Evolutionary conservation across 345 rosid species (phyloP), one percentile per base, ranked within the genome.

Genomic region (Pistacia atlantica): DNA sequence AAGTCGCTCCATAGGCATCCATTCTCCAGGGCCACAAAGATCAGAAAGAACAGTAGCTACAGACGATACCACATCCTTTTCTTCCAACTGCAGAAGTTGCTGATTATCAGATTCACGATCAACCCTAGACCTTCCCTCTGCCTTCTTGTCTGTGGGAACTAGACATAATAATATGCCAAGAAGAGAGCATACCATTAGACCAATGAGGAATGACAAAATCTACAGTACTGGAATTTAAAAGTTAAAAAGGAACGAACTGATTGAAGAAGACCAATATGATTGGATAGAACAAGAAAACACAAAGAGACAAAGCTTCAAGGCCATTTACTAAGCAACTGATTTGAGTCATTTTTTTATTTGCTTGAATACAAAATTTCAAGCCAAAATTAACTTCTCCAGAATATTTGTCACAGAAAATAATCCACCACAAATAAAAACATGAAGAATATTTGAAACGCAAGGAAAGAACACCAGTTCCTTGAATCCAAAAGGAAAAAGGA

Each of bases 1-100:
- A 69, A 96, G 98, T 83, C 87, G 92, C 82, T 92, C 97, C 99
- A 96, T 93, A 11, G 99, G 89, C 98, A 96, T 96, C 99, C 99
- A 96, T 54, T 96, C 97, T 72, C 99, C 97, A 16, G 99, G 99
- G 57, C 99, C 99, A 84, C 99, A 96, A 61, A 92, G 87, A 86
- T 96, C 98, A 4, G 99, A 96, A 48, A 96, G 93, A 83, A 92
- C 97, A 35, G 97, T 96, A 31, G 99, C 98, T 54, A 93, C 99
- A 77, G 98, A 96, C 69, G 99, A 96, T 20, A 96, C 99, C 42
- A 96, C 99, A 82, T 96, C 98, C 87, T 93, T 96, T 72, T 96
- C 99, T 80, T 96, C 99, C 77, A 93, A 83, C 83, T 83, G 98
- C 82, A 93, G 78, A 83, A 93, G 90, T 72, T 91, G 98, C 76